Evolutionary conservation across 139 green algal genomes (phyloP).

Genomic region (Nannochloris sp.): DNA sequence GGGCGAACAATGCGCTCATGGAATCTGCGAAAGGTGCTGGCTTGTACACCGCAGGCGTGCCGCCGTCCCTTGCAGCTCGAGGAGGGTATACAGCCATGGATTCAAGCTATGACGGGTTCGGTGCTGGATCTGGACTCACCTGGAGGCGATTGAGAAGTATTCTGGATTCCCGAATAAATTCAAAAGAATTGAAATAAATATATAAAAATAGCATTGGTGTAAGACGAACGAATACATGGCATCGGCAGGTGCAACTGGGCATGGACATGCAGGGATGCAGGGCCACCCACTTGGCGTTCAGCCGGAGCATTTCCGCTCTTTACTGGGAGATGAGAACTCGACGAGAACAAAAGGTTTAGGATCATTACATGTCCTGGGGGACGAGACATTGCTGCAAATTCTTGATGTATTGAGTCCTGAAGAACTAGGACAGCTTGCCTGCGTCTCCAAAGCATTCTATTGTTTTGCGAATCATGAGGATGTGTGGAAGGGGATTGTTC

Average conservation of each 20-base stretch:
- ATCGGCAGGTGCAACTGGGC: not conserved
- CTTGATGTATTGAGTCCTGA: slow-evolving; percentile 32
- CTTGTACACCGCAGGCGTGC: slow-evolving; percentile 28
- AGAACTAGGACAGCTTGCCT: slow-evolving; percentile 39
- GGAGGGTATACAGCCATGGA: slow-evolving; percentile 28
- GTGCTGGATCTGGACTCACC: slow-evolving; percentile 30
- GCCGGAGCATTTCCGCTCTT: not conserved
- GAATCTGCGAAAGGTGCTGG: slow-evolving; percentile 26
- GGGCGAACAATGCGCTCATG: slow-evolving; percentile 17
- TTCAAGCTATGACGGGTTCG: slow-evolving; percentile 32
- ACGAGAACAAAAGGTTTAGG: slow-evolving; percentile 53
- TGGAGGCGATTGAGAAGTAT: slow-evolving; percentile 26
- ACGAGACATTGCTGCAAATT: slow-evolving; percentile 68
- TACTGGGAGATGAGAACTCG: not conserved
- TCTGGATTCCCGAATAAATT: slow-evolving; percentile 7
- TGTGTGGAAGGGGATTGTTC: slow-evolving; percentile 71
- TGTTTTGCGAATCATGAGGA: slow-evolving; percentile 77
- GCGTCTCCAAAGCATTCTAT: slow-evolving; percentile 52
- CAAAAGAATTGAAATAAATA: not conserved
- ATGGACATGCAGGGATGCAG: not conserved
- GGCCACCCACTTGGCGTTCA: not conserved
- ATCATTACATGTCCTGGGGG: slow-evolving; percentile 48
- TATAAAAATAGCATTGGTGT: not conserved
- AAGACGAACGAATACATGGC: too few relatives aligned
- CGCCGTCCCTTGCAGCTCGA: slow-evolving; percentile 20